These are phyloP conservation scores for Erucastrum elatum DNA, from an alignment of 345 rosid species.

Conservation along the genomic window DNA sequence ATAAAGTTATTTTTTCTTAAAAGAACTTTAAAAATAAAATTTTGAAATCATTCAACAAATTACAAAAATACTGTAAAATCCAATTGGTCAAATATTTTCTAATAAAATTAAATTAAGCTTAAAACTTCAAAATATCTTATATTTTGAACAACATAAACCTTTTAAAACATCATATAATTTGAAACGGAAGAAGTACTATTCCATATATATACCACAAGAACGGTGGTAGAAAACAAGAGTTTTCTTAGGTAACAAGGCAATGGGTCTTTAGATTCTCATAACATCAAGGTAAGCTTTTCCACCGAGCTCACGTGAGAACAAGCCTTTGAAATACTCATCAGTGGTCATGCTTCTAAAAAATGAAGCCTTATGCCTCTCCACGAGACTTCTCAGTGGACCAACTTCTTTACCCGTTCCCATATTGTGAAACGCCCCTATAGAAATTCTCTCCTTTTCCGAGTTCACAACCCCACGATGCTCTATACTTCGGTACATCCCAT, in stretches of 20 bases:
- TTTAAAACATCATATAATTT: no score
- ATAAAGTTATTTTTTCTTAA: no score
- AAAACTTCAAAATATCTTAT: no score
- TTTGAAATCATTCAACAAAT: no score
- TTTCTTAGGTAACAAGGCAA: background rate
- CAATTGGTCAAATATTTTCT: no score
- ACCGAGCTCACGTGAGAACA: conserved; percentile 23
- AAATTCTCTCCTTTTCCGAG: conserved; percentile 39
- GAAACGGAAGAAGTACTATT: background rate
- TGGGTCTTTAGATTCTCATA: conserved; percentile 27
- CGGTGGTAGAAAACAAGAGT: background rate
- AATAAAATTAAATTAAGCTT: no score
- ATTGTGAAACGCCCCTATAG: conserved; percentile 38
- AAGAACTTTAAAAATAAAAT: no score
- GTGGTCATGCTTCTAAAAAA: conserved; percentile 21
- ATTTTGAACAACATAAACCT: no score
- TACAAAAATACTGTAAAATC: no score
- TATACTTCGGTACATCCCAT: conserved; percentile 44
- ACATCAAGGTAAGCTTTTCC: conserved; percentile 29
- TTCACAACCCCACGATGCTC: conserved; percentile 47
- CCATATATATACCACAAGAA: background rate
- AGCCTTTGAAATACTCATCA: conserved; percentile 29
- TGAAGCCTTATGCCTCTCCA: conserved; percentile 30
- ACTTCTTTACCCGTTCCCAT: conserved; percentile 29
- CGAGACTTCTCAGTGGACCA: conserved; percentile 35